Conservation (phyloP, 768 basidiomycete genomes). For the Leccinum truebloodii region DNA sequence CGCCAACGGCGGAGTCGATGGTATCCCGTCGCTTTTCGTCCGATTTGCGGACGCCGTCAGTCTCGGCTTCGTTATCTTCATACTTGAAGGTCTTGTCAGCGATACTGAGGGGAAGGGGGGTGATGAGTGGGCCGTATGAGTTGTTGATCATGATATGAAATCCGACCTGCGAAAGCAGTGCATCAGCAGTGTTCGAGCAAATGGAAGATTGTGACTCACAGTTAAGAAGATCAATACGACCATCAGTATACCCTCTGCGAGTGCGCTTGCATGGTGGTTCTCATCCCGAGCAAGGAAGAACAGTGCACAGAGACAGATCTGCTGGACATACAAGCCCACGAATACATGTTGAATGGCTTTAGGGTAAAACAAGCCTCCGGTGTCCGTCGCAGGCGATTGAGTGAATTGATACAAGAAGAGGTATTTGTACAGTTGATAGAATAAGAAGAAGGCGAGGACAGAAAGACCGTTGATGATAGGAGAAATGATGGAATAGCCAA, state of each 20-base stretch:
- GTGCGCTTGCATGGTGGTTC: slow-evolving; percentile 51
- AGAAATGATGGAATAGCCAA: slow-evolving; percentile 86
- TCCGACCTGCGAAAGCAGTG: slow-evolving; percentile 41
- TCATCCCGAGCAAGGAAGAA: slow-evolving; percentile 83
- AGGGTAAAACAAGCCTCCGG: slow-evolving; percentile 94
- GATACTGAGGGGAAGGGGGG: slow-evolving; percentile 75
- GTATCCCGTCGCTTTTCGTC: slow-evolving; percentile 19
- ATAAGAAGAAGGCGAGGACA: slow-evolving; percentile 76
- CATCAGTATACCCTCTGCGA: slow-evolving; percentile 82
- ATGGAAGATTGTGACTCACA: slow-evolving; percentile 41
- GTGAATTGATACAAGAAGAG: slow-evolving; percentile 81
- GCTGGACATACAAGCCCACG: slow-evolving; percentile 90
- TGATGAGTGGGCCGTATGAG: slow-evolving; percentile 78
- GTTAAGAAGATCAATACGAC: slow-evolving; percentile 83
- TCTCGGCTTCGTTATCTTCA: slow-evolving; percentile 5
- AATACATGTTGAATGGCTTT: slow-evolving; percentile 93
- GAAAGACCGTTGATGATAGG: slow-evolving; percentile 94
- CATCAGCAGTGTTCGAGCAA: neutral
- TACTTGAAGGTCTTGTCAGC: slow-evolving; percentile 62
- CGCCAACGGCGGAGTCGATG: slow-evolving; percentile 5
- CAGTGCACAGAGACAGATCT: slow-evolving; percentile 79
- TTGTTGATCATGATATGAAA: slow-evolving; percentile 74
- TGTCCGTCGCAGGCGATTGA: slow-evolving; percentile 68
- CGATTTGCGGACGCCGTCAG: slow-evolving; percentile 5
- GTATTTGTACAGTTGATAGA: slow-evolving; percentile 85